Percentiles rank a stretch among this genome's conserved stretches.
phyloP scores from a whole-genome alignment of 2,329 filamentous ascomycete species.

The Hirsutella rhossiliensis region DNA sequence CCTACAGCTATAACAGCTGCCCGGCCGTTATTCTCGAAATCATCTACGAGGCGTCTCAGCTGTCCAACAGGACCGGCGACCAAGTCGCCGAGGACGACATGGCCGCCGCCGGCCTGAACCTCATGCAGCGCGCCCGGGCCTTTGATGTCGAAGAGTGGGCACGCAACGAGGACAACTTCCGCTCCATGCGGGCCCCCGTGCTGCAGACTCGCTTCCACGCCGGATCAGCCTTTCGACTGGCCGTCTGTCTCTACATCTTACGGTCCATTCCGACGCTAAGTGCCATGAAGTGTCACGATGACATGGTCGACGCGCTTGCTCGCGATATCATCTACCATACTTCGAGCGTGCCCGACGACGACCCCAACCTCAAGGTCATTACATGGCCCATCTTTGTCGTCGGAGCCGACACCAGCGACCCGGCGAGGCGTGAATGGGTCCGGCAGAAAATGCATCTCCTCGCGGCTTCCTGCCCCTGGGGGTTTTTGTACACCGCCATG shows the following conservation, averaged over 20 bases:
- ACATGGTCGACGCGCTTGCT: constrained; percentile 22
- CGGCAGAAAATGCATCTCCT: constrained; percentile 29
- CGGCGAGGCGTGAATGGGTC: constrained; percentile 32
- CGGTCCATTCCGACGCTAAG: constrained; percentile 22
- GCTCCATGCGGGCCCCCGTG: constrained; percentile 19
- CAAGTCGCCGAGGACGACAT: constrained; percentile 10
- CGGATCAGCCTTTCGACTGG: constrained; percentile 30
- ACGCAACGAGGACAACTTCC: constrained; percentile 19
- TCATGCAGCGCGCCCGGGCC: constrained; percentile 24
- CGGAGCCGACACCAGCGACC: constrained; percentile 35
- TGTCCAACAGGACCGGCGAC: constrained; percentile 21
- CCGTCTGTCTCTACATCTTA: constrained; percentile 33
- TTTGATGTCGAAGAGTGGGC: constrained; percentile 31
- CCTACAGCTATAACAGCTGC: constrained; percentile 34
- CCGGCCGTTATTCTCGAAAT: constrained; percentile 31
- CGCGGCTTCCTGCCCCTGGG: constrained; percentile 32
- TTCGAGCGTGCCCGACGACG: constrained; percentile 31
- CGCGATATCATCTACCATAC: constrained; percentile 34
- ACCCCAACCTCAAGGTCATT: constrained; percentile 42
- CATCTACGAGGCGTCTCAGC: constrained; percentile 27
- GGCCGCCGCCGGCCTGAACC: constrained; percentile 16
- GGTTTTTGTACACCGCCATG: constrained; percentile 33
- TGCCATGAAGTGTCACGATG: constrained; percentile 12
- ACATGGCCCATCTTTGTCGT: constrained; percentile 45
- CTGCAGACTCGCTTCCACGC: constrained; percentile 25